Conservation (phyloP, 768 basidiomycete species). For the Asterophora parasitica region DNA sequence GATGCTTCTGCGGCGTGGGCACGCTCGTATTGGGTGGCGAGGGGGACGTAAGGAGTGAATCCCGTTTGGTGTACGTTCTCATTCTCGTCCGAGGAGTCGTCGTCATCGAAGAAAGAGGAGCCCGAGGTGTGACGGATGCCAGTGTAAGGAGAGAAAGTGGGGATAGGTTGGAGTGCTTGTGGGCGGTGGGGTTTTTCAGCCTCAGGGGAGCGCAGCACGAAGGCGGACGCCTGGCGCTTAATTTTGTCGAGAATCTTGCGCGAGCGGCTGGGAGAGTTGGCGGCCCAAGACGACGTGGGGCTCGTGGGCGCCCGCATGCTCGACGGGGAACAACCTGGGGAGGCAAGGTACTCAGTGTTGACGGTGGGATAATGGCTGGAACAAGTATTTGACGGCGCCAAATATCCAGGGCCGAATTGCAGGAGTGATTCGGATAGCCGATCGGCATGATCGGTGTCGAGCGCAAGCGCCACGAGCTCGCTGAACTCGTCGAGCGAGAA, state of each 20-base stretch:
- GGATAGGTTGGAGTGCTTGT: slow-evolving; percentile 7
- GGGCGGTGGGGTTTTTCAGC: slow-evolving; percentile 2
- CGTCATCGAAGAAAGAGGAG: slow-evolving; percentile 8
- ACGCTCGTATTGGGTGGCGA: slow-evolving; percentile 15
- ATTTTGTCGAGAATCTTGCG: slow-evolving; percentile 17
- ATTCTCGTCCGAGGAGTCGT: background rate
- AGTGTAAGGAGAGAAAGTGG: slow-evolving; percentile 10
- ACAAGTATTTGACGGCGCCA: slow-evolving; percentile 3
- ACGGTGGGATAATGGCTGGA: background rate
- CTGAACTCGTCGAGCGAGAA: slow-evolving; percentile 19
- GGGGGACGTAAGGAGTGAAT: slow-evolving; percentile 15
- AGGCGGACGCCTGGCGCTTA: slow-evolving; percentile 18
- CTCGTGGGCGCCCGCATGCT: background rate
- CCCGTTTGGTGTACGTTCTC: background rate
- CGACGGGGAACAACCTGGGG: background rate
- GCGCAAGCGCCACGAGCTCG: slow-evolving; percentile 18
- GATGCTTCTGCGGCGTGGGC: background rate
- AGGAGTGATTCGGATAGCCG: slow-evolving; percentile 17
- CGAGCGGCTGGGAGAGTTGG: slow-evolving; percentile 9
- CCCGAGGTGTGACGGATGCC: background rate
- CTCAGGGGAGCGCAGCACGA: slow-evolving; percentile 9
- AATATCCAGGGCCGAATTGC: slow-evolving; percentile 15
- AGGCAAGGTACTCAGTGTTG: background rate
- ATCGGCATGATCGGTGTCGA: slow-evolving; percentile 13
- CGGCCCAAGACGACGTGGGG: background rate